Evolutionary conservation across 2,329 filamentous ascomycete species (phyloP).

Genomic region (Aspergillus sp.): DNA sequence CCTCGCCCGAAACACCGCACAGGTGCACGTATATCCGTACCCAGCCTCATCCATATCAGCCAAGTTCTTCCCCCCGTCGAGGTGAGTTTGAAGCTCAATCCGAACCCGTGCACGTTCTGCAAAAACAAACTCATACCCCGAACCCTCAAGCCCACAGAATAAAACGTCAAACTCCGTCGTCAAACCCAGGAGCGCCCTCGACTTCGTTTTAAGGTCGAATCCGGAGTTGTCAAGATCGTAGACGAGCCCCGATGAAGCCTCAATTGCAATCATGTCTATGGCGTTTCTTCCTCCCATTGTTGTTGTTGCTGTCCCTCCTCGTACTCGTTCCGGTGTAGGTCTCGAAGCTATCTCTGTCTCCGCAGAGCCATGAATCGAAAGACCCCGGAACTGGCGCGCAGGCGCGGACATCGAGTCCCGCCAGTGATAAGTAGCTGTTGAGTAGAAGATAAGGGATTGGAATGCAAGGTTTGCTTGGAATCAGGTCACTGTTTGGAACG

Average conservation of each 20-base stretch:
- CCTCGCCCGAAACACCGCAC: constrained; percentile 31
- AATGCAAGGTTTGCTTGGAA: neutral
- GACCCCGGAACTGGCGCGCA: constrained; percentile 38
- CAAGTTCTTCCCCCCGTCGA: neutral
- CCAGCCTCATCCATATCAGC: neutral
- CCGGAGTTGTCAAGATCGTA: constrained; percentile 31
- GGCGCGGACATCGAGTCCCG: constrained; percentile 38
- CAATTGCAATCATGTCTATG: constrained; percentile 23
- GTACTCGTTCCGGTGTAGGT: constrained; percentile 19
- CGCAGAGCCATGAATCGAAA: constrained; percentile 40
- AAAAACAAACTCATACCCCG: constrained; percentile 39
- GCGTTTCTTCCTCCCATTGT: constrained; percentile 1
- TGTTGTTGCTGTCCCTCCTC: constrained; percentile 18
- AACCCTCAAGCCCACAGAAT: constrained; percentile 27
- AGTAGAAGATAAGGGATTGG: neutral
- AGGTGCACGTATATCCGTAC: constrained; percentile 34
- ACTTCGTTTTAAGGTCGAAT: constrained; percentile 30
- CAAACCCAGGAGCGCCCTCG: constrained; percentile 35
- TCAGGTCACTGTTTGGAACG: neutral
- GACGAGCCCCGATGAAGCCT: constrained; percentile 33
- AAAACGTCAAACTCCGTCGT: constrained; percentile 35
- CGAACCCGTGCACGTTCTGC: constrained; percentile 36
- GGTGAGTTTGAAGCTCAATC: constrained; percentile 18
- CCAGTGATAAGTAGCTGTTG: constrained; percentile 9
- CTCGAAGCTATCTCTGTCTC: constrained; percentile 27